Evolutionary conservation across 495 filamentous ascomycete genomes (phyloP).

Genomic region (Trichoderma gamsii): DNA sequence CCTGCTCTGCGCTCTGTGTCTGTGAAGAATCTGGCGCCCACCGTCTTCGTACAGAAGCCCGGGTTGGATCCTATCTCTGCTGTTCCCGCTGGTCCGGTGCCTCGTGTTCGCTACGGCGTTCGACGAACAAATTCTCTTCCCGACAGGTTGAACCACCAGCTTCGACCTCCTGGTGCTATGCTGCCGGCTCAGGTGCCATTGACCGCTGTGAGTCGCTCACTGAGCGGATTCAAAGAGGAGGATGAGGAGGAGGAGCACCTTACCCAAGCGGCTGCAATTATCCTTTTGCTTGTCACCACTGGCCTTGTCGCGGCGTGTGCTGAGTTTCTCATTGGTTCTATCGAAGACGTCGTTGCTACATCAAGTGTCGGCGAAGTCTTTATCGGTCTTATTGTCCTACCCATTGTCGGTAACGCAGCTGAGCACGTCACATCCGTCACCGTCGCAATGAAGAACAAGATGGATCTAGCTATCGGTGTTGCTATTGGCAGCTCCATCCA

Average conservation of each 20-base stretch:
- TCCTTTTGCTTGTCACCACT: constrained; percentile 70
- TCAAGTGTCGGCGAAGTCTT: constrained; percentile 69
- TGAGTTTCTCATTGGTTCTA: constrained; percentile 79
- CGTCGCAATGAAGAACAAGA: constrained; percentile 90
- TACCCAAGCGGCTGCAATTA: constrained; percentile 66
- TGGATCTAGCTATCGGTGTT: constrained; percentile 89
- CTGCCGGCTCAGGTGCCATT: constrained; percentile 37
- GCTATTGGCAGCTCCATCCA: constrained; percentile 86
- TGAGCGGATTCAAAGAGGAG: constrained; percentile 26
- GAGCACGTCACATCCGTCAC: constrained; percentile 88
- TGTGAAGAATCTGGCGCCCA: constrained; percentile 37
- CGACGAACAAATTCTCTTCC: constrained; percentile 77
- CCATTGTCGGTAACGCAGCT: constrained; percentile 87
- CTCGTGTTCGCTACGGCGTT: constrained; percentile 53
- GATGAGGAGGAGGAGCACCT: constrained; percentile 49
- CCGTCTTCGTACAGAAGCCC: constrained; percentile 36
- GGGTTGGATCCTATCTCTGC: constrained; percentile 21
- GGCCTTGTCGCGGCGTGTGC: constrained; percentile 78
- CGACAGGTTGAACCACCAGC: constrained; percentile 52
- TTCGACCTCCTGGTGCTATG: constrained; percentile 29
- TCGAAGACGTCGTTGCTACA: constrained; percentile 60
- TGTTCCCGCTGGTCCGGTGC: constrained; percentile 38
- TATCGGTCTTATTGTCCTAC: constrained; percentile 81
- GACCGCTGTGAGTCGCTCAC: constrained; percentile 21
- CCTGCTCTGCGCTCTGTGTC: constrained; percentile 37